Base-by-base conservation (phyloP, 179 eudicot species). In the Camellia oleifera region DNA sequence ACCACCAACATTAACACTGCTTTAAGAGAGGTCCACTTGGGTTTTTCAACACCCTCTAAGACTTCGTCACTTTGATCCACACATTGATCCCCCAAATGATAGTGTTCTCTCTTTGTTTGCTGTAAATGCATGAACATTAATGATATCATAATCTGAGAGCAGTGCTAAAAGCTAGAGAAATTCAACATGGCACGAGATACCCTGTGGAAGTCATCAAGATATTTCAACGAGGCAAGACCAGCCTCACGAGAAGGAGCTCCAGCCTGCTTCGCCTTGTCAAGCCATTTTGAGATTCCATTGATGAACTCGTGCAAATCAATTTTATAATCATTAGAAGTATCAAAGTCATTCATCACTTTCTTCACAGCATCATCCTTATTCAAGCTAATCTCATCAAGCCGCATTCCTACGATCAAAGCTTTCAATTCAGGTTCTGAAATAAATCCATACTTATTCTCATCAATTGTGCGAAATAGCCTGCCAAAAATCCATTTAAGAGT, bases 1-100 rank as follows among this genome's bases (percentile, higher is more conserved):
- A 90, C 69, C 65, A 90, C 50, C 81, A 94, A 81, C 74, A 86
- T 78, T 13, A 87, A 73, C 44, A 82, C 79, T 40, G 97, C 98
- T 84, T 89, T 94, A 1, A 86, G 1, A 14, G 86, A 14, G 56
- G 77, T 79, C 82, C 63, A 48, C 54, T 74, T 70, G 20, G 87
- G 56, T 71, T 90, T 82, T 69, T 89, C 91, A 50, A 89, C 85
- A 57, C 79, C 91, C 81, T 85, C 92, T 13, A 75, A 86, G 60
- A 12, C 77, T 72, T 91, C 97, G 1, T 88, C 92, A 62, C 84
- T 81, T 79, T 32, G 32, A 32, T 32, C 32, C 32, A 32, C 32
- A 32, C 1, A 0, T 23, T 23, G 87, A 26, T 84, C 86, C 42
- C 84, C 85, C 53, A 86, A 63, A 44, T 75, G 72, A 74, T 74